These are phyloP conservation scores for Acacia crassicarpa DNA, from an alignment of 306 rosid species.

Conservation along the genomic window DNA sequence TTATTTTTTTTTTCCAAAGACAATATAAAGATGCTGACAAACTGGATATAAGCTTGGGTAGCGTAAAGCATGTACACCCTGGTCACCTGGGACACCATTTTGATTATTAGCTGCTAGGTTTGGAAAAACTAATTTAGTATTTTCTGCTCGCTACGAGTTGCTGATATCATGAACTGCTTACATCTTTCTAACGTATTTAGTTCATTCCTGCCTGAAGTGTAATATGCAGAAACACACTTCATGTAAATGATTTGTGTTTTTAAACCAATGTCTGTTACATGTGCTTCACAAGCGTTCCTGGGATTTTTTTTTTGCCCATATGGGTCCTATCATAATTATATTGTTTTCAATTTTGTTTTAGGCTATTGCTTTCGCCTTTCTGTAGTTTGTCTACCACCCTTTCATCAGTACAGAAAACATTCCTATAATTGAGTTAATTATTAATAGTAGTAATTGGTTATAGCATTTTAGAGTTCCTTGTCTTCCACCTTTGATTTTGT, in stretches of 20 bases:
- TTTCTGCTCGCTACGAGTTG: background rate
- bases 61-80: background rate
- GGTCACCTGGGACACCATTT: background rate
- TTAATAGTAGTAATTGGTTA: background rate
- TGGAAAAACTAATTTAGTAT: background rate
- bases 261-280: background rate
- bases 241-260: background rate
- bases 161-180: background rate
- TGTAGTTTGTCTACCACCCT: background rate
- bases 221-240: background rate
- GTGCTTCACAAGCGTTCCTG: background rate
- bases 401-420: background rate
- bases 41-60: constrained; percentile 22
- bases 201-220: background rate
- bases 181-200: background rate
- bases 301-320: background rate
- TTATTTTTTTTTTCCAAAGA: constrained; percentile 23
- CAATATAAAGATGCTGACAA: background rate
- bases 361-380: background rate
- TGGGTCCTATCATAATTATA: background rate
- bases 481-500: background rate
- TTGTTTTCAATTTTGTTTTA: background rate
- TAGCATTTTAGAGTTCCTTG: background rate
- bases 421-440: background rate
- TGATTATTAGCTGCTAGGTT: background rate